Evolutionary conservation across 2,329 filamentous ascomycete species (phyloP).

Genomic region (Diaporthe ampelina): DNA sequence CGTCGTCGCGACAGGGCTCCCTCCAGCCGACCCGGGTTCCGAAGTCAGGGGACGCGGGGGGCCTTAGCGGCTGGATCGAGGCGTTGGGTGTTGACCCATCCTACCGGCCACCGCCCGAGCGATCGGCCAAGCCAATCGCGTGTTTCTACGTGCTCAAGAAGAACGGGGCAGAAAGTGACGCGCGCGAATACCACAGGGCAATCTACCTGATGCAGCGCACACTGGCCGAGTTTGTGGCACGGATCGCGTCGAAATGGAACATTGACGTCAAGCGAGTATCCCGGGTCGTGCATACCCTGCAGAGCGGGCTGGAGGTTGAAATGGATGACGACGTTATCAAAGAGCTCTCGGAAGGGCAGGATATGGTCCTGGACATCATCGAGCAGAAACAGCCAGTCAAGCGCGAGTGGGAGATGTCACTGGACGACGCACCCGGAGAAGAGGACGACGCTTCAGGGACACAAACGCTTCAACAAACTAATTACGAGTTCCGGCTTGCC

Average conservation of each 20-base stretch:
- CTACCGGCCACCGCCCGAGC: slow-evolving; percentile 85
- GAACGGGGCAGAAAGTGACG: slow-evolving; percentile 62
- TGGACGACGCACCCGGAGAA: slow-evolving; percentile 58
- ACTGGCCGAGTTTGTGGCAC: slow-evolving; percentile 78
- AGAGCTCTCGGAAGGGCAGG: slow-evolving; percentile 89
- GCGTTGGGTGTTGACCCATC: slow-evolving; percentile 89
- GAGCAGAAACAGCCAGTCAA: slow-evolving; percentile 62
- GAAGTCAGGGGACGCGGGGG: slow-evolving; percentile 72
- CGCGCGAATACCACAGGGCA: slow-evolving; percentile 81
- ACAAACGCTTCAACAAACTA: slow-evolving; percentile 49
- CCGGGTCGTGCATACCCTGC: slow-evolving; percentile 79
- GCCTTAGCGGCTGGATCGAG: slow-evolving; percentile 87
- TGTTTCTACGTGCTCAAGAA: slow-evolving; percentile 85
- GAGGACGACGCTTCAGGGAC: slow-evolving; percentile 53
- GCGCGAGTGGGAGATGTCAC: slow-evolving; percentile 73
- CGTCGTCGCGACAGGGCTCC: slow-evolving; percentile 59
- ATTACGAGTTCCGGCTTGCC: slow-evolving; percentile 61
- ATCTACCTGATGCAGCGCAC: slow-evolving; percentile 87
- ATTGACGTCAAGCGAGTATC: slow-evolving; percentile 80
- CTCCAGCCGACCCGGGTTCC: slow-evolving; percentile 67
- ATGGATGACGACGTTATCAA: slow-evolving; percentile 91
- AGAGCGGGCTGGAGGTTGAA: slow-evolving; percentile 83
- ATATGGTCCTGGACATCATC: slow-evolving; percentile 82
- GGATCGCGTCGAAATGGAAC: slow-evolving; percentile 83
- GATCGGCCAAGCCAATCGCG: slow-evolving; percentile 79